phyloP scores from a whole-genome alignment of 768 basidiomycete genomes.

The Tulasnella sp. region DNA sequence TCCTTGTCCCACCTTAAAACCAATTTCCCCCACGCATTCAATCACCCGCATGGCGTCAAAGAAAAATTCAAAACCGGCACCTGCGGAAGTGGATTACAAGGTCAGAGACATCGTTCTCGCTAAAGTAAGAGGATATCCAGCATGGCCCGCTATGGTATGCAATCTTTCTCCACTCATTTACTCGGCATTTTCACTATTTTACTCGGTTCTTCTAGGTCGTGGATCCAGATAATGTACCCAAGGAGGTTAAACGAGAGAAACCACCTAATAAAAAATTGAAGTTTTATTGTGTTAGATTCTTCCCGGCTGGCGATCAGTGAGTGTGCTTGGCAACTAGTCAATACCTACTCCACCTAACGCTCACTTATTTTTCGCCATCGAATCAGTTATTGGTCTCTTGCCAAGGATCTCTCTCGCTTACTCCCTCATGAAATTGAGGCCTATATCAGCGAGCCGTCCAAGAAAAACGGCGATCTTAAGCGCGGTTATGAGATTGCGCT shows the following conservation, averaged over 20 bases:
- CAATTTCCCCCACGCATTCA: background rate
- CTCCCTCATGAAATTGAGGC: constrained; percentile 69
- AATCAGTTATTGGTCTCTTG: constrained; percentile 65
- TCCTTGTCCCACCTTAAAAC: constrained; percentile 7
- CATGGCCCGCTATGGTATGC: constrained; percentile 85
- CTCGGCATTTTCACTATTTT: constrained; percentile 7
- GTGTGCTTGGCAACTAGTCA: constrained; percentile 26
- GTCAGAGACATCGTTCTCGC: constrained; percentile 78
- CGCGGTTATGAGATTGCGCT: constrained; percentile 61
- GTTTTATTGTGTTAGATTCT: constrained; percentile 72
- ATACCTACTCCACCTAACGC: background rate
- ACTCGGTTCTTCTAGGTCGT: constrained; percentile 44
- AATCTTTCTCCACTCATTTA: background rate
- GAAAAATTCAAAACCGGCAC: constrained; percentile 14
- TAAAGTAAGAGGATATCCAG: constrained; percentile 86
- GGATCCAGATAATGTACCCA: constrained; percentile 53
- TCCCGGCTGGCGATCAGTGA: constrained; percentile 88
- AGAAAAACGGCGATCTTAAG: constrained; percentile 58
- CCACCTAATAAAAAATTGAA: constrained; percentile 58
- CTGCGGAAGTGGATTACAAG: constrained; percentile 37
- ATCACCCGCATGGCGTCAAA: constrained; percentile 16
- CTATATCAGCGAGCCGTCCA: constrained; percentile 64
- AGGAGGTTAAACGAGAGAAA: constrained; percentile 50
- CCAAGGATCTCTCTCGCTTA: constrained; percentile 72
- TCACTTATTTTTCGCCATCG: background rate